Evolutionary conservation across 148 eudicot genomes (phyloP), one percentile per base, ranked within the genome.

Genomic region (Amaranthus cruentus): DNA sequence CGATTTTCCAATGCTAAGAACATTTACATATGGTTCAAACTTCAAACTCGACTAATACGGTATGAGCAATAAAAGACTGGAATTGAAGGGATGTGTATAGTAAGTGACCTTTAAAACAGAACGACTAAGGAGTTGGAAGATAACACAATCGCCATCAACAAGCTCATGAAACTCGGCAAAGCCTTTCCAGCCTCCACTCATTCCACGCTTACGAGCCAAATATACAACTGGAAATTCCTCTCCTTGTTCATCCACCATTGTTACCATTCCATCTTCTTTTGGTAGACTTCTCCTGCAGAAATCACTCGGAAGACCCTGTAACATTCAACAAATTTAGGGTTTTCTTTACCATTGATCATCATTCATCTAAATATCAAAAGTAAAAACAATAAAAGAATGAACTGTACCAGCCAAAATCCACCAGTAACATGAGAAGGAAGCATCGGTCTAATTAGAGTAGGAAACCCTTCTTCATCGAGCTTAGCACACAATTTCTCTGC

Each of bases 111-210:
- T 90, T n/a, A 93, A 62, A 42, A 79, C 71, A 3, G 89, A 78
- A 50, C 81, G 73, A 47, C 75, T 81, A 47, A 83, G 82, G n/a
- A 89, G 55, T 76, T 93, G 92, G 72, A 93, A 93, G 47, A 93
- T 82, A 13, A 93, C 73, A 10, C 92, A 85, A 86, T 93, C 98
- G 0, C 98, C 98, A 81, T 93, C 98, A 14, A 87, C 91, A 71
- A 93, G 84, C 4, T 75, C 82, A 84, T 93, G 96, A 77, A 71
- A 77, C 62, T 85, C 78, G 5, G 98, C 80, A 68, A 93, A 93
- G 50, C 85, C 96, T 77, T 84, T 93, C 98, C 98, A 90, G 43
- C 98, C 98, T 69, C 98, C 98, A 65, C 98, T 93, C 49, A 93
- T 92, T 56, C 98, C 98, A 11, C 74, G 63, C 82, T 93, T 93